Conservation (phyloP, 768 basidiomycete genomes). For the Lactarius indigo region DNA sequence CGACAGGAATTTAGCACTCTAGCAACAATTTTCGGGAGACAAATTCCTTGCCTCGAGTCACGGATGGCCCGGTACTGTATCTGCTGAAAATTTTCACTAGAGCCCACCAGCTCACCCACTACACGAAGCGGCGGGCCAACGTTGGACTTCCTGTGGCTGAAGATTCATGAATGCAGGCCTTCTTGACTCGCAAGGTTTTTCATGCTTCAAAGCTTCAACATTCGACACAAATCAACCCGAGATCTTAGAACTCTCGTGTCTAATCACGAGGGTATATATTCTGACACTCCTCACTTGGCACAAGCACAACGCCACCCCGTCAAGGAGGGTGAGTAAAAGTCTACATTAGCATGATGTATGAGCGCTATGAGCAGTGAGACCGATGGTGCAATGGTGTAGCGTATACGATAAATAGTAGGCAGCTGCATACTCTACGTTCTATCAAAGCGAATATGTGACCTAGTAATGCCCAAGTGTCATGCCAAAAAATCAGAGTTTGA, state of each 20-base stretch:
- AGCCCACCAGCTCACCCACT: no score
- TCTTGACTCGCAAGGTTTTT: no score
- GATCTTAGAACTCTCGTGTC: not conserved
- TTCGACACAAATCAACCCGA: not conserved
- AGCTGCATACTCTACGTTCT: not conserved
- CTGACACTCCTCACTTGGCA: not conserved
- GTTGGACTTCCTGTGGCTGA: no score
- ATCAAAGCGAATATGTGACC: constrained; percentile 2
- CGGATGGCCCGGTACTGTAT: no score
- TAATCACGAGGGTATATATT: not conserved
- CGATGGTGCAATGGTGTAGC: not conserved
- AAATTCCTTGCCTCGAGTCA: no score
- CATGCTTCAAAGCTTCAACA: no score
- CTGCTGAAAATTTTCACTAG: no score
- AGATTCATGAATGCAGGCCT: no score
- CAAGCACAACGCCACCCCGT: not conserved
- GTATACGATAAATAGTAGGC: not conserved
- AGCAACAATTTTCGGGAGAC: not conserved
- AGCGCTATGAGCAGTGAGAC: not conserved
- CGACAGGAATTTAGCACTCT: no score
- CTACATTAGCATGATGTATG: not conserved
- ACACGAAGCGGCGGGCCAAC: no score
- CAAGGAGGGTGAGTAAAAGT: not conserved
- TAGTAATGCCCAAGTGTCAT: not conserved
- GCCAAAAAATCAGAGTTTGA: constrained; percentile 13